Evolutionary conservation across 2,329 filamentous ascomycete species (phyloP).

Genomic region (Ascochyta viciae-villosae): DNA sequence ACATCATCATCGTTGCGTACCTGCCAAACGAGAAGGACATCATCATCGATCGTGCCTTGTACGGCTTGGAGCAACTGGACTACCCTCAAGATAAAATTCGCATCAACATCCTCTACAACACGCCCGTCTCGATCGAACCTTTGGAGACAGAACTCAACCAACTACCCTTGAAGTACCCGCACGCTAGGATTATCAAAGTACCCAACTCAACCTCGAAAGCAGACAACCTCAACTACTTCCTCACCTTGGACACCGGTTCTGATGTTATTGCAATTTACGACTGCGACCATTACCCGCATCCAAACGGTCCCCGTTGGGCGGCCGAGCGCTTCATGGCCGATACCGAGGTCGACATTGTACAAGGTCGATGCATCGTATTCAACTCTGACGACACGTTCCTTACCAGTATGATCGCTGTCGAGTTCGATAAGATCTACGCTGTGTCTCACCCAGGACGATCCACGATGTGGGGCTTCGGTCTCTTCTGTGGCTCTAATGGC

Average conservation of each 20-base stretch:
- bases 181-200: slow-evolving; percentile 57
- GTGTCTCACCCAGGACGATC: slow-evolving; percentile 59
- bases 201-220: slow-evolving; percentile 59
- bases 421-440: slow-evolving; percentile 62
- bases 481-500: slow-evolving; percentile 59
- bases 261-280: slow-evolving; percentile 59
- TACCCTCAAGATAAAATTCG: slow-evolving; percentile 57
- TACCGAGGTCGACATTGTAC: slow-evolving; percentile 55
- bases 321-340: slow-evolving; percentile 56
- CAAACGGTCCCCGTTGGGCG: slow-evolving; percentile 58
- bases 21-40: slow-evolving; percentile 61
- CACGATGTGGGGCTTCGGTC: slow-evolving; percentile 56
- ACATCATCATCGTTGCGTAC: slow-evolving; percentile 59
- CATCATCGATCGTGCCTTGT: slow-evolving; percentile 56
- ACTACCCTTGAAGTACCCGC: slow-evolving; percentile 48
- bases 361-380: slow-evolving; percentile 59
- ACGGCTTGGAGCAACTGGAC: slow-evolving; percentile 55
- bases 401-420: slow-evolving; percentile 57
- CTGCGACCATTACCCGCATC: slow-evolving; percentile 60
- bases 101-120: slow-evolving; percentile 59
- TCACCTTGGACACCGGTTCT: slow-evolving; percentile 53
- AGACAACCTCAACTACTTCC: slow-evolving; percentile 60
- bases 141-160: slow-evolving; percentile 53
- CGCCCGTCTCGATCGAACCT: slow-evolving; percentile 55
- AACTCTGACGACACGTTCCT: slow-evolving; percentile 55